Percentiles rank a stretch among this genome's conserved stretches.
Conservation (phyloP, 192 early-diverging fungal species). For the Jimgerdemannia lactiflua region DNA sequence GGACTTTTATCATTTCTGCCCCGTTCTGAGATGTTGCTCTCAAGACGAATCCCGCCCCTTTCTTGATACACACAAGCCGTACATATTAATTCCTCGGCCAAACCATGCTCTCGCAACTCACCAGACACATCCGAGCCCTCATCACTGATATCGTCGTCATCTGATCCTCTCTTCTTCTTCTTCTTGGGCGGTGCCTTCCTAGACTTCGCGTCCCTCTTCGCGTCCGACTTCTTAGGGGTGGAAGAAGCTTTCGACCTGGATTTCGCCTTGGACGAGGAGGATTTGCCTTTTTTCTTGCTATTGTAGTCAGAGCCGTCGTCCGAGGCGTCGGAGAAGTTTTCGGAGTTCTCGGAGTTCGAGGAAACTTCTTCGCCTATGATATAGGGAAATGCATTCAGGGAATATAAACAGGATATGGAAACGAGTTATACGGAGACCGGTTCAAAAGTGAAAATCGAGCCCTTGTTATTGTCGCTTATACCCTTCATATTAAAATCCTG, state of each 20-base stretch:
- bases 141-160: conserved; percentile 27
- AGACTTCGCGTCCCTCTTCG: conserved; percentile 3
- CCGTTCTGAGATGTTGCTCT: too few species aligned
- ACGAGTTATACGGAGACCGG: too few species aligned
- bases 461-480: too few species aligned
- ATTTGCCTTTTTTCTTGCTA: background rate
- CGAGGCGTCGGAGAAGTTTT: background rate
- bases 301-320: background rate
- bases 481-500: too few species aligned
- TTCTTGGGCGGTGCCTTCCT: conserved; percentile 3
- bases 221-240: conserved; percentile 3
- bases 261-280: background rate
- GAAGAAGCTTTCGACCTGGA: conserved; percentile 1
- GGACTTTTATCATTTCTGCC: too few species aligned
- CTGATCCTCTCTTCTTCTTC: conserved; percentile 11
- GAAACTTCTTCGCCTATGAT: background rate
- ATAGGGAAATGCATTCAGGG: background rate
- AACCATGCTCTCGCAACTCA: conserved; percentile 15
- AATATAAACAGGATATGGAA: background rate
- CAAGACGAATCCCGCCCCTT: too few species aligned
- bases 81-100: background rate
- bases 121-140: conserved; percentile 41
- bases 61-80: background rate
- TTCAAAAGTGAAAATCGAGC: too few species aligned
- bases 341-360: background rate